These are phyloP conservation scores for Proliferodiscus dingleyae DNA, from an alignment of 2,329 filamentous ascomycete genomes.

Conservation along the genomic window DNA sequence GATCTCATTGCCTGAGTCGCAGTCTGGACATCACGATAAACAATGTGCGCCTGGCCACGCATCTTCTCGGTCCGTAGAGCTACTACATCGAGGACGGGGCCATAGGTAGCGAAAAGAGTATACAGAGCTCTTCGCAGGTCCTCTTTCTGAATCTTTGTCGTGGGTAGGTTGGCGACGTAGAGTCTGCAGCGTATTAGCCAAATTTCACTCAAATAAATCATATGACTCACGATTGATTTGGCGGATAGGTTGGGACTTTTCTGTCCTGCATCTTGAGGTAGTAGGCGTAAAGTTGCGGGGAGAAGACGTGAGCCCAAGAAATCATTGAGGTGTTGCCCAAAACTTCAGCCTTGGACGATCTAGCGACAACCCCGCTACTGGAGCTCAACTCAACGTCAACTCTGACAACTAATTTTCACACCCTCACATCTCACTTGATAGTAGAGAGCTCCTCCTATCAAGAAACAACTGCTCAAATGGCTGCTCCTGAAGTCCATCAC, in stretches of 20 bases:
- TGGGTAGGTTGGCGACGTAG: constrained; percentile 81
- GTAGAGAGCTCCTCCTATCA: constrained; percentile 99
- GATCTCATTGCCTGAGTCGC: constrained; percentile 91
- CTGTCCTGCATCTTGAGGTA: constrained; percentile 14
- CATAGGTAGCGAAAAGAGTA: constrained; percentile 90
- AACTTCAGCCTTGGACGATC: not conserved
- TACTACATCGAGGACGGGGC: constrained; percentile 85
- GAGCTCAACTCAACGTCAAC: not conserved
- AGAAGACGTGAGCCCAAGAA: not conserved
- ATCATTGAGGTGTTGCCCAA: not conserved
- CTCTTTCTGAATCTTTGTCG: constrained; percentile 82
- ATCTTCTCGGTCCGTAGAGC: constrained; percentile 86
- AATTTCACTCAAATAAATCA: not conserved
- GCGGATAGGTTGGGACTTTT: constrained; percentile 53
- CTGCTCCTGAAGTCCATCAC: constrained; percentile 85
- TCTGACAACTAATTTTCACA: constrained; percentile 6
- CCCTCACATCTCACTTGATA: constrained; percentile 51
- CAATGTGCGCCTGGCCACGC: constrained; percentile 92
- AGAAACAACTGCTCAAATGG: constrained; percentile 51
- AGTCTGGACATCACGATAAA: constrained; percentile 84
- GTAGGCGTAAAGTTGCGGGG: not conserved
- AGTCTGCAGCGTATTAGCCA: constrained; percentile 49
- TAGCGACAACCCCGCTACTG: constrained; percentile 7
- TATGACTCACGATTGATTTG: constrained; percentile 68
- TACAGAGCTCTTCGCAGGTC: constrained; percentile 86